Conservation (phyloP, 257 asterid species). For the Cinchona pubescens region DNA sequence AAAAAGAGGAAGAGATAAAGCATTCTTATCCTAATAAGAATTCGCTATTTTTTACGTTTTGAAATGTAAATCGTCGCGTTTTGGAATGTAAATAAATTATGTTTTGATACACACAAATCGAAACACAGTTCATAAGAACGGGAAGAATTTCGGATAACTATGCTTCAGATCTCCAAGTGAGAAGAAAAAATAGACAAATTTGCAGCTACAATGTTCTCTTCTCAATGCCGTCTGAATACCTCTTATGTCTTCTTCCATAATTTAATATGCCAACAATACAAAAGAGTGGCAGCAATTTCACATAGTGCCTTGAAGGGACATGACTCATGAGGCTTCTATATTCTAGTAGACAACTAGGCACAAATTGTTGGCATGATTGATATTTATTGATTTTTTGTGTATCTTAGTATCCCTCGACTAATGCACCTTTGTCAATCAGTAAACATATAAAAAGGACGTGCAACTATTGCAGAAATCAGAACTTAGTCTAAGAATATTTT, state of each 20-base stretch:
- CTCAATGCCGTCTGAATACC: background rate
- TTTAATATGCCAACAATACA: no score
- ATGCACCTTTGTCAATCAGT: background rate
- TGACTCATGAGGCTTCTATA: background rate
- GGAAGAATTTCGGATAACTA: no score
- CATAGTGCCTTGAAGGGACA: background rate
- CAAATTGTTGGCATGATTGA: background rate
- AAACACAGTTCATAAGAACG: no score
- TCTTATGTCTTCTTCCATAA: background rate
- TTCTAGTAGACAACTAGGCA: background rate
- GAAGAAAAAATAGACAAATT: background rate
- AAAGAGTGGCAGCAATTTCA: background rate
- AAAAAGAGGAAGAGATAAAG: no score
- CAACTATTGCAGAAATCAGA: background rate
- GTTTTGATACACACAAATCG: no score
- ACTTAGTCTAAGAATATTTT: background rate
- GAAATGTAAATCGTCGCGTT: no score
- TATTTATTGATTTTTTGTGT: no score
- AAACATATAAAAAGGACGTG: background rate
- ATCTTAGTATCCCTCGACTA: background rate
- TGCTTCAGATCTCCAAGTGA: background rate
- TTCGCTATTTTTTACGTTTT: no score
- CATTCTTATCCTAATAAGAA: no score
- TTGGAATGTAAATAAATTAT: no score
- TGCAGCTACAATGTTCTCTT: background rate